phyloP scores from a whole-genome alignment of 257 asterid genomes.

The Solanum pennellii region DNA sequence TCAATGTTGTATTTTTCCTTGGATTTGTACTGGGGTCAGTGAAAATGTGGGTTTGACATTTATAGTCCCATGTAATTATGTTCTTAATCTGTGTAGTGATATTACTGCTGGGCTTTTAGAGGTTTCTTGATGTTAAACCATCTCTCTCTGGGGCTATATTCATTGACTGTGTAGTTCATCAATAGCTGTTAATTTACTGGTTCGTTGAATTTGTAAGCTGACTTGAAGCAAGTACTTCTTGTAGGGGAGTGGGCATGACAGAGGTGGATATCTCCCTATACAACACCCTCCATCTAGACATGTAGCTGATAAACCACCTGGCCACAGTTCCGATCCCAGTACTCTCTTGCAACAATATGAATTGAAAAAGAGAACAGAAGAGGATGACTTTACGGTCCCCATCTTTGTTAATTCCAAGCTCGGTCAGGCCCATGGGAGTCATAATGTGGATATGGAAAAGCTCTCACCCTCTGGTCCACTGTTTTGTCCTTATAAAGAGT shows the following conservation, averaged over 20 bases:
- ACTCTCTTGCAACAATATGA: constrained; percentile 22
- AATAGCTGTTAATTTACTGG: not conserved
- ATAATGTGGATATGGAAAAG: constrained; percentile 8
- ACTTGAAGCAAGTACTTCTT: not conserved
- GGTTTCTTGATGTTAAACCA: not conserved
- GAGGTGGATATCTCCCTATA: constrained; percentile 18
- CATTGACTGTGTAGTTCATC: not conserved
- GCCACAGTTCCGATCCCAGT: constrained; percentile 19
- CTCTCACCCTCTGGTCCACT: constrained; percentile 19
- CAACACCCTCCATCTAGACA: constrained; percentile 22
- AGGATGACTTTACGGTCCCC: constrained; percentile 77
- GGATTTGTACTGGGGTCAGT: not conserved
- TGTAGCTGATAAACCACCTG: constrained; percentile 33
- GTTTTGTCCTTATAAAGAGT: constrained; percentile 10
- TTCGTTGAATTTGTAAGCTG: not conserved
- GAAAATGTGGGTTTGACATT: not conserved
- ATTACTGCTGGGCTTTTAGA: not conserved
- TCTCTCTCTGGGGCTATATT: not conserved
- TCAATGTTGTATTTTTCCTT: not conserved
- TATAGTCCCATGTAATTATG: not conserved
- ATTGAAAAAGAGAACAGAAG: constrained; percentile 37
- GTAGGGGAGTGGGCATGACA: constrained; percentile 48
- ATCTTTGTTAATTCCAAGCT: constrained; percentile 26
- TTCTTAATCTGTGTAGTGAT: not conserved
- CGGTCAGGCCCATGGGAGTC: constrained; percentile 24